Evolutionary conservation across 495 filamentous ascomycete species (phyloP).

Genomic region (Articulospora tetracladia): DNA sequence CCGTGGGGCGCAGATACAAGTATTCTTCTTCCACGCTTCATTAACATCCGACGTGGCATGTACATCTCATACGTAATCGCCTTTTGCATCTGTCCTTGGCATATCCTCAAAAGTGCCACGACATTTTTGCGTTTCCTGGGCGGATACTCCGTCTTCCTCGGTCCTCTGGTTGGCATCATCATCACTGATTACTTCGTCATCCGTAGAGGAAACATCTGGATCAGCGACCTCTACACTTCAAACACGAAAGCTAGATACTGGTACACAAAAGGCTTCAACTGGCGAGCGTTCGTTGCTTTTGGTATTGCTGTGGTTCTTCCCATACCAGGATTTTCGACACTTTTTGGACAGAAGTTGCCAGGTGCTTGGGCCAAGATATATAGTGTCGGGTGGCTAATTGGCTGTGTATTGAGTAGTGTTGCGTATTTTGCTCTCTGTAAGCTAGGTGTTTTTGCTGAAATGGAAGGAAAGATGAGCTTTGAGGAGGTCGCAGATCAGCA

Average conservation of each 20-base stretch:
- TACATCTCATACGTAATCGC: background rate
- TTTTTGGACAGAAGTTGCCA: background rate
- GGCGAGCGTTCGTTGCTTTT: background rate
- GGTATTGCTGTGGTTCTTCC: background rate
- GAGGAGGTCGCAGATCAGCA: background rate
- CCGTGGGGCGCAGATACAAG: background rate
- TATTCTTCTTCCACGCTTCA: background rate
- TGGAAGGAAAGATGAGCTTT: background rate
- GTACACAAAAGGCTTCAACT: background rate
- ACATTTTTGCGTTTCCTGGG: background rate
- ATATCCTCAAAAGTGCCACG: background rate
- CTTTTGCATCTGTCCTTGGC: background rate
- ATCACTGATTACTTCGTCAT: background rate
- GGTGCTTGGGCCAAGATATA: background rate
- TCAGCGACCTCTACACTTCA: background rate
- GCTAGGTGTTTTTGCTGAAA: background rate
- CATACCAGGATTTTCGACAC: background rate
- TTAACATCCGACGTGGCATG: background rate
- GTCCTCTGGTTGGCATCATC: background rate
- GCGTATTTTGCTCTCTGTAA: background rate
- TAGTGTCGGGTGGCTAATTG: background rate
- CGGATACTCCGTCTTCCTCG: background rate
- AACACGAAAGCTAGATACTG: background rate
- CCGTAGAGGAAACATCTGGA: background rate
- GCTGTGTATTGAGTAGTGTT: background rate